Conservation (phyloP, 1,139 yeast genomes). For the Taiozyma sp. region DNA sequence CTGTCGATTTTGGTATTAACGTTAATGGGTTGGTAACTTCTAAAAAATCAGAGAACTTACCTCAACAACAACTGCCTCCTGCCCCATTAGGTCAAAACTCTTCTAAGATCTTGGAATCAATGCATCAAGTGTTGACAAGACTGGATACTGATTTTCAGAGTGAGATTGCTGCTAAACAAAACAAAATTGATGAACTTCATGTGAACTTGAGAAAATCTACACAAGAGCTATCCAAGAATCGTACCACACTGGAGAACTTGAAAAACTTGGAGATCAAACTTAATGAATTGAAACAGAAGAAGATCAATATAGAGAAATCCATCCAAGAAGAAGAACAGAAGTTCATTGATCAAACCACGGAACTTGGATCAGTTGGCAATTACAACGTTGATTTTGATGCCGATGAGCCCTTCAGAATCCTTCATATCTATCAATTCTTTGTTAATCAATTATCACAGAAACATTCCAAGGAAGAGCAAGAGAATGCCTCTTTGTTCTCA, state of each 20-base stretch:
- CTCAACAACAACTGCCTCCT: not conserved
- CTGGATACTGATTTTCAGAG: constrained; percentile 43
- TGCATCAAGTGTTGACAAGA: constrained; percentile 36
- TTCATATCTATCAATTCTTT: constrained; percentile 49
- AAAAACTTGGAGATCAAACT: constrained; percentile 37
- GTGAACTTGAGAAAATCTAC: constrained; percentile 46
- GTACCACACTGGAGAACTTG: constrained; percentile 39
- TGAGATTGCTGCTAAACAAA: constrained; percentile 43
- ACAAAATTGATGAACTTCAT: constrained; percentile 41
- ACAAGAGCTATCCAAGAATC: constrained; percentile 36
- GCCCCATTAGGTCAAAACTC: constrained; percentile 25
- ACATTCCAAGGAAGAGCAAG: not conserved
- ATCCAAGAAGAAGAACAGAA: constrained; percentile 50
- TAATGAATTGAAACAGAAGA: constrained; percentile 45
- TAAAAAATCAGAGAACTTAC: constrained; percentile 13
- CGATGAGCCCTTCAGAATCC: constrained; percentile 78
- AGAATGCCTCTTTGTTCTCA: not conserved
- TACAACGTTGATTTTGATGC: constrained; percentile 65
- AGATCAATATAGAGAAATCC: constrained; percentile 51
- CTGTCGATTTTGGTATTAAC: constrained; percentile 70
- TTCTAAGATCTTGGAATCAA: constrained; percentile 33
- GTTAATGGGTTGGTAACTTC: constrained; percentile 16
- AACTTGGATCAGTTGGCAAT: constrained; percentile 34
- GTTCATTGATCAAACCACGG: constrained; percentile 39
- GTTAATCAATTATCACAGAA: constrained; percentile 30